Evolutionary conservation across 768 basidiomycete species (phyloP), one percentile per base, ranked within the genome.

Genomic region (Amanita subjunquillea): DNA sequence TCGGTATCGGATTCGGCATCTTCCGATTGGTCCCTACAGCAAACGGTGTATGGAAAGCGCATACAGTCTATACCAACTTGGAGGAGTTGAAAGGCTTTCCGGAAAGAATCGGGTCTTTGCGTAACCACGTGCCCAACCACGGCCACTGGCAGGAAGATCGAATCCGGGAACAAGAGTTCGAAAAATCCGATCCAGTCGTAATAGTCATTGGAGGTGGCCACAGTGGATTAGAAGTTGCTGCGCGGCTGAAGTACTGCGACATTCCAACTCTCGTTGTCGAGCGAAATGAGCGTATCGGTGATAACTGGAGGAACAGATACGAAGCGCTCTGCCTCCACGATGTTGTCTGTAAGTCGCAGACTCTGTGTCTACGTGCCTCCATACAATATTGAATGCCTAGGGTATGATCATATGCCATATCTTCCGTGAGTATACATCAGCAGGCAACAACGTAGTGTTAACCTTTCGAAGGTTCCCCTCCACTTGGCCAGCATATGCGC

Each of bases 301-400:
- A 84, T 57, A 76, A 73, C 56, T 83, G 82, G 83, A 67, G 80
- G 53, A 70, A 76, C 44, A 71, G 85, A 10, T 85, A 85, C 59
- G 75, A 78, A 22, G 67, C 74, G 0, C 61, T 84, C 4, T 80
- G 74, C 37, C 64, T 86, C 23, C 81, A 82, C 51, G 76, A 74
- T 57, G 69, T 72, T 6, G 67, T 78, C 41, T 79, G 74, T 73
- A 50, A 63, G 68, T 65, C 29, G 46, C n/a, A 34, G 17, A 23
- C 17, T 12, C 32, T 54, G 44, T 48, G 12, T 6, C 32, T 39
- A 51, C 49, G 30, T 15, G 67, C 46, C 23, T 34, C 60, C 44
- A 56, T 63, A 1, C 30, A 53, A 7, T 67, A 17, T 30, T 34
- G 30, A 6, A 29, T 15, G 34, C 40, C 62, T 59, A 62, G 61